Base-by-base conservation (phyloP, 139 green algal genomes). In the Limnomonas spitsbergensis region DNA sequence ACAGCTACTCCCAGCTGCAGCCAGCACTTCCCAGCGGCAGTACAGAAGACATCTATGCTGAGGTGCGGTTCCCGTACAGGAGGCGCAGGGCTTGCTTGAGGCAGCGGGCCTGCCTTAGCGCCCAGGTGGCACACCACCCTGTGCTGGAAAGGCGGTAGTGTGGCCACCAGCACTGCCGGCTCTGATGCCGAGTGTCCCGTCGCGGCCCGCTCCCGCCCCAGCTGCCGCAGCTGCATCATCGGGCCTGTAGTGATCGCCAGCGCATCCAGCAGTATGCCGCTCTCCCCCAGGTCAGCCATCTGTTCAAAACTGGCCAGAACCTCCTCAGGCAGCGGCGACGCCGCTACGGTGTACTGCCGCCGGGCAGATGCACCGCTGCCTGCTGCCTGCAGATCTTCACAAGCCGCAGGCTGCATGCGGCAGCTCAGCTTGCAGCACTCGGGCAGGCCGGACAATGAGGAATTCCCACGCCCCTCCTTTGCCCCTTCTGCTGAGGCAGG, bases 1-100 rank as follows among this genome's bases (percentile, higher is more conserved):
- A n/a, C n/a, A n/a, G n/a, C n/a, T n/a, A n/a, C n/a, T n/a, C 47
- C 20, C 47, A 72, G 61, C 61, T 72, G 9, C 27, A 72, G 61
- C 61, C 61, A 72, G 27, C 27, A 36, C 29, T 72, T 34, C 27
- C 27, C 61, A 37, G 61, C 29, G 7, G 61, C 61, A 37, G 61
- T 72, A 20, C 61, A 72, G 7, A 37, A 72, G 27, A 72, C 26
- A 37, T 72, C 61, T 7, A 72, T 7, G 24, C 6, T 37, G 61
- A 72, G 26, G 29, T 72, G 29, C 27, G 61, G 9, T 24, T 7
- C 26, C 27, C 7, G 26, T 34, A 7, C 26, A 20, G 61, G 27
- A 72, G 61, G 29, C 7, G 27, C 26, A 20, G 27, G 24, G 27
- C 29, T 24, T 24, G 27, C 61, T 20, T 20, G 9, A 37, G 27